These are phyloP conservation scores for Chaetomium strumarium DNA, from an alignment of 2,329 filamentous ascomycete genomes.

Conservation along the genomic window DNA sequence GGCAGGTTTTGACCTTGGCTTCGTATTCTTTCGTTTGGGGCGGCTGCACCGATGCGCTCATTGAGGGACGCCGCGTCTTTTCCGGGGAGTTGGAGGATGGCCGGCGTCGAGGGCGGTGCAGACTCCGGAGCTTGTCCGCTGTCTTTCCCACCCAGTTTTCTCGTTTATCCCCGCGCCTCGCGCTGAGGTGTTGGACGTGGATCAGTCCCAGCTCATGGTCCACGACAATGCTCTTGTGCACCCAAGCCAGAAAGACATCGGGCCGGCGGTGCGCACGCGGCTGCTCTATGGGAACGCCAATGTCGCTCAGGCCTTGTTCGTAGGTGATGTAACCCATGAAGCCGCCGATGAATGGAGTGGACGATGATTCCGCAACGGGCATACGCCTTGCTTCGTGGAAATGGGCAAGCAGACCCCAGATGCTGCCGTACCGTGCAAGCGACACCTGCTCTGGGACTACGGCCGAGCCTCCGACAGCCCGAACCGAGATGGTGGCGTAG, in stretches of 20 bases:
- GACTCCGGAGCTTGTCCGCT: slow-evolving; percentile 25
- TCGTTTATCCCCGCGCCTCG: slow-evolving; percentile 30
- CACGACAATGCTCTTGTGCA: slow-evolving; percentile 70
- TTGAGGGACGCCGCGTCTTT: slow-evolving; percentile 11
- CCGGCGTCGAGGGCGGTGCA: slow-evolving; percentile 7
- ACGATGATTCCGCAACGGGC: slow-evolving; percentile 22
- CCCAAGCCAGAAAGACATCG: slow-evolving; percentile 71
- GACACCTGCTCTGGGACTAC: slow-evolving; percentile 26
- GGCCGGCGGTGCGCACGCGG: slow-evolving; percentile 43
- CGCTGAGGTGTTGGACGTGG: slow-evolving; percentile 61
- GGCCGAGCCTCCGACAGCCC: slow-evolving; percentile 4
- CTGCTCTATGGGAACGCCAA: slow-evolving; percentile 39
- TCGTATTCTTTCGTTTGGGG: slow-evolving; percentile 53
- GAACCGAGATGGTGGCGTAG: slow-evolving; percentile 30
- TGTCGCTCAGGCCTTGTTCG: slow-evolving; percentile 66
- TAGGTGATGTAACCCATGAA: slow-evolving; percentile 83
- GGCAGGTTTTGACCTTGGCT: slow-evolving; percentile 60
- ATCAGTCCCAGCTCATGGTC: slow-evolving; percentile 60
- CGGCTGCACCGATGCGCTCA: slow-evolving; percentile 30
- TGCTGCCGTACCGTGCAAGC: slow-evolving; percentile 28
- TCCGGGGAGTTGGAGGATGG: slow-evolving; percentile 4
- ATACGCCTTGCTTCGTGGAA: slow-evolving; percentile 35
- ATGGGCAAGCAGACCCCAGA: slow-evolving; percentile 48
- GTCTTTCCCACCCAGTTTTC: slow-evolving; percentile 41
- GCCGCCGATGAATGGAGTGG: slow-evolving; percentile 68